These are phyloP conservation scores for Erythrobasidium yunnanense DNA, from an alignment of 768 basidiomycete genomes.

Conservation along the genomic window DNA sequence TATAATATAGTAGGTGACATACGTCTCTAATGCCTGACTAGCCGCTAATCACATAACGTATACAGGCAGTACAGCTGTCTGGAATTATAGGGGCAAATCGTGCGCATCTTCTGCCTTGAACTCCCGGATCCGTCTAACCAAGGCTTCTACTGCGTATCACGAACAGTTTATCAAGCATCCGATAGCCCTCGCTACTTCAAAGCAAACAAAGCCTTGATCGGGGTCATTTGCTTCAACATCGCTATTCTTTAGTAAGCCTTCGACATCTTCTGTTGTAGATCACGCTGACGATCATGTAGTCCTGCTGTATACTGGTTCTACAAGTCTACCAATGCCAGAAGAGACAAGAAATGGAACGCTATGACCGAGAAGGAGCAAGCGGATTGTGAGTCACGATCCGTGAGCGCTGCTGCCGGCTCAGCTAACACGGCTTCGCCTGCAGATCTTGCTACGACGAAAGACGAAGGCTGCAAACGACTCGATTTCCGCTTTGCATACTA, in stretches of 20 bases:
- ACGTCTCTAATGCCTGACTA: neutral
- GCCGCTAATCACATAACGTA: conserved; percentile 6
- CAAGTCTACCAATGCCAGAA: conserved; percentile 35
- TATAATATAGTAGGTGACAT: conserved; percentile 13
- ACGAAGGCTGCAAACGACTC: conserved; percentile 39
- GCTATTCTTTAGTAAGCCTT: conserved; percentile 31
- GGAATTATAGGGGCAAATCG: conserved; percentile 24
- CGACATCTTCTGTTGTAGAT: neutral
- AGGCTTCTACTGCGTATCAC: conserved; percentile 9
- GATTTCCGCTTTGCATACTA: conserved; percentile 36
- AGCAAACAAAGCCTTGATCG: conserved; percentile 41
- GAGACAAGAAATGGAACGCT: conserved; percentile 38
- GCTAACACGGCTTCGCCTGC: neutral
- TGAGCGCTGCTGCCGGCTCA: neutral
- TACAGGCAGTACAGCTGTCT: conserved; percentile 40
- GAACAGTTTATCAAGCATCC: conserved; percentile 27
- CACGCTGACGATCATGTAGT: neutral
- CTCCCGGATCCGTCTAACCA: neutral
- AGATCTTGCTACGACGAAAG: conserved; percentile 41
- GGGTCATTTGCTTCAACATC: conserved; percentile 40
- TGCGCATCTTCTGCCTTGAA: neutral
- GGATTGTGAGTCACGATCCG: conserved; percentile 23
- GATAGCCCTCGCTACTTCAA: conserved; percentile 36
- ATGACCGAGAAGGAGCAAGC: conserved; percentile 38
- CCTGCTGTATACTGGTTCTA: conserved; percentile 35